Conservation (phyloP, 2,329 filamentous ascomycete genomes). For the Periconia macrospinosa region DNA sequence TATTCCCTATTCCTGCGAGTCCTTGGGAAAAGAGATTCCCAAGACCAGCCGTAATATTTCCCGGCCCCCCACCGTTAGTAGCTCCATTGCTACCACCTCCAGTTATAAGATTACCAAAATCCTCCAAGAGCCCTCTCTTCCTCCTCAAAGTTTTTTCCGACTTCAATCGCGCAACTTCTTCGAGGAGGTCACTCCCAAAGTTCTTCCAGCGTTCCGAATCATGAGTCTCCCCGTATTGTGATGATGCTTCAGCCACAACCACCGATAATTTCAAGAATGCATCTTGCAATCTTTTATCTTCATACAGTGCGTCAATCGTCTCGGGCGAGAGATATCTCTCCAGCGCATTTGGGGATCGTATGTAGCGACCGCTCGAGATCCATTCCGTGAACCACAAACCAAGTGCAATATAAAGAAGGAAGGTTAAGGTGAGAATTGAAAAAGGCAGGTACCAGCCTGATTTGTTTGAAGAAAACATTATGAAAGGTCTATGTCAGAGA, state of each 20-base stretch:
- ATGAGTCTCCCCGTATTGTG: slow-evolving; percentile 18
- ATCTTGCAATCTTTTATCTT: slow-evolving; percentile 23
- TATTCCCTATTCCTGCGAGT: slow-evolving; percentile 13
- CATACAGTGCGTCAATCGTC: slow-evolving; percentile 27
- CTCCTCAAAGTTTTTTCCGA: not conserved
- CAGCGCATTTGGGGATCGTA: slow-evolving; percentile 7
- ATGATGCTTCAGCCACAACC: slow-evolving; percentile 22
- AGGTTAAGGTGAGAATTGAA: slow-evolving; percentile 10
- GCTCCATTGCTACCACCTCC: slow-evolving; percentile 1
- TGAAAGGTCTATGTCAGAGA: slow-evolving; percentile 7
- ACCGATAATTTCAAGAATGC: slow-evolving; percentile 26
- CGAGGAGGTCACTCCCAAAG: slow-evolving; percentile 20
- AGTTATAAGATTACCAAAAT: slow-evolving; percentile 10
- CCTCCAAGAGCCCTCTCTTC: slow-evolving; percentile 13
- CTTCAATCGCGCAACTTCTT: slow-evolving; percentile 11
- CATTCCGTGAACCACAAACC: slow-evolving; percentile 19
- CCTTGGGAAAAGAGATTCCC: slow-evolving; percentile 7
- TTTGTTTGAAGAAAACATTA: slow-evolving; percentile 29
- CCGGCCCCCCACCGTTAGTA: not conserved
- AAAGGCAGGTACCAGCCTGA: slow-evolving; percentile 28
- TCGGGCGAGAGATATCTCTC: slow-evolving; percentile 18
- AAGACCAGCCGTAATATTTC: slow-evolving; percentile 16
- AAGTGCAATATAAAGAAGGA: slow-evolving; percentile 19
- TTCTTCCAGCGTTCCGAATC: slow-evolving; percentile 12
- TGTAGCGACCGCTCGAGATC: not conserved